These are phyloP conservation scores for Pythium sp. DNA, from an alignment of 352 stramenopile genomes.

Conservation along the genomic window DNA sequence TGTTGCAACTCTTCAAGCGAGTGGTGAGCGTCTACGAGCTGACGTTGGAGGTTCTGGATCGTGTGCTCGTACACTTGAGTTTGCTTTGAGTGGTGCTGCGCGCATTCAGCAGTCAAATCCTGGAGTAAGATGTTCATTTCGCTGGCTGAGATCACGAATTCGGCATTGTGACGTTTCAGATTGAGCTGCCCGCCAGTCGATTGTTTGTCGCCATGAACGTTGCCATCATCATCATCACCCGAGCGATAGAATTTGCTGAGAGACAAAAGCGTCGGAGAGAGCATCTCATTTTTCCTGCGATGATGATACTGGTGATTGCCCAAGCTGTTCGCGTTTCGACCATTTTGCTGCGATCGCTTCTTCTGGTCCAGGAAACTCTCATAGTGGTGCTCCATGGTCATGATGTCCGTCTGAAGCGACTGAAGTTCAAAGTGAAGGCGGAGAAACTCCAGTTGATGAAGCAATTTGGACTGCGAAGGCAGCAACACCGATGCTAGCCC, in stretches of 20 bases:
- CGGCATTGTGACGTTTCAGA: neutral
- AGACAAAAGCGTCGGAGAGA: constrained; percentile 3
- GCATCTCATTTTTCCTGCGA: neutral
- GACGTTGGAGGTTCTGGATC: neutral
- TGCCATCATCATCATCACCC: neutral
- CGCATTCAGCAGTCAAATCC: constrained; percentile 9
- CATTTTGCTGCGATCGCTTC: constrained; percentile 24
- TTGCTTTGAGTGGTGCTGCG: constrained; percentile 2
- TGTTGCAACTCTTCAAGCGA: neutral
- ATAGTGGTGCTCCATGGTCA: constrained; percentile 40
- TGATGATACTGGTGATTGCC: neutral
- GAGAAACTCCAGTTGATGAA: constrained; percentile 28
- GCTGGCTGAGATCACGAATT: constrained; percentile 20
- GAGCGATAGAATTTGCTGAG: constrained; percentile 14
- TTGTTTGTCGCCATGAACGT: neutral
- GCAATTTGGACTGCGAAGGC: constrained; percentile 2
- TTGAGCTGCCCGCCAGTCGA: neutral
- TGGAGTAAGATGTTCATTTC: constrained; percentile 21
- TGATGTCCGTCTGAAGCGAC: constrained; percentile 44
- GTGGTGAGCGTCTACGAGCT: constrained; percentile 2
- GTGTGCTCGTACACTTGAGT: neutral
- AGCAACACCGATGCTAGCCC: neutral
- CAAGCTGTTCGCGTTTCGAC: neutral
- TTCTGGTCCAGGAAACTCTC: constrained; percentile 39
- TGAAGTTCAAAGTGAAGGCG: constrained; percentile 35